phyloP scores from a whole-genome alignment of 164 flowering plant species.

The Akebia trifoliata region DNA sequence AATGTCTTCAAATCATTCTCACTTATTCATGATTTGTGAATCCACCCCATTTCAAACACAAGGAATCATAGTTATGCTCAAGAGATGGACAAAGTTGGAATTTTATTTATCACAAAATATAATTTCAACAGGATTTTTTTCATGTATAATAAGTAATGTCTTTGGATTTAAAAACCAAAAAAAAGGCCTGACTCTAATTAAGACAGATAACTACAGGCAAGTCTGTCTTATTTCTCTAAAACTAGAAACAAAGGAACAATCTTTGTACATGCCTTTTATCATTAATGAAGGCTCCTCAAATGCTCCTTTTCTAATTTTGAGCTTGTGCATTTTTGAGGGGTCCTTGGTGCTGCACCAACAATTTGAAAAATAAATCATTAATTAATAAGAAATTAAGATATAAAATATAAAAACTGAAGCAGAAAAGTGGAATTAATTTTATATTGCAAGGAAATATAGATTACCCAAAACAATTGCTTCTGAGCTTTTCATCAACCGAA shows the following conservation, averaged over 20 bases:
- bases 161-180: too few species aligned
- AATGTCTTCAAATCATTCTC: too few species aligned
- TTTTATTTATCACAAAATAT: too few species aligned
- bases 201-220: neutral
- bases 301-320: slow-evolving; percentile 11
- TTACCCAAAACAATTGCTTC: slow-evolving; percentile 48
- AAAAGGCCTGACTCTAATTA: too few species aligned
- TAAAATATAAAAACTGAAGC: neutral
- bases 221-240: neutral
- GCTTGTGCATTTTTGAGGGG: slow-evolving; percentile 21
- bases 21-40: too few species aligned
- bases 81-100: too few species aligned
- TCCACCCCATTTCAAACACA: too few species aligned
- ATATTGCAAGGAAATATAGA: neutral
- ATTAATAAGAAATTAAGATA: neutral
- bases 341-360: slow-evolving; percentile 26
- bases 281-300: neutral
- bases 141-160: too few species aligned
- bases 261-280: slow-evolving; percentile 2
- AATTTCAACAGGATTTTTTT: too few species aligned
- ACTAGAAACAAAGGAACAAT: neutral
- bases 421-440: neutral
- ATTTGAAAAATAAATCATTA: neutral
- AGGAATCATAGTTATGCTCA: too few species aligned
- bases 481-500: slow-evolving; percentile 50